Percentiles rank a stretch among this genome's conserved stretches.
Conservation (phyloP, 1,284 basidiomycete species). For the Cystobasidium pallidum region DNA sequence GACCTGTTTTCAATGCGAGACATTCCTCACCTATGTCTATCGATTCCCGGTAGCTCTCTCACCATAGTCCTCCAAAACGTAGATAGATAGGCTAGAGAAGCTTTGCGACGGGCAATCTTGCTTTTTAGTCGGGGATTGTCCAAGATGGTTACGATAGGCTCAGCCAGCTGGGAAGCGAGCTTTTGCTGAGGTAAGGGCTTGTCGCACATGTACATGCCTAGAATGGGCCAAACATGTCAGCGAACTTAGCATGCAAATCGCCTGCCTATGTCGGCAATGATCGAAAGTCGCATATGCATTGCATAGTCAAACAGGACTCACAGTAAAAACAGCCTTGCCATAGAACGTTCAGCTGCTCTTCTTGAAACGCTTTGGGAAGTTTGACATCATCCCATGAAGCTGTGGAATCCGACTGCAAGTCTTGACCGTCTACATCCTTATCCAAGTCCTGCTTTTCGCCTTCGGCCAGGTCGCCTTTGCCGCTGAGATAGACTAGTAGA, state of each 20-base stretch:
- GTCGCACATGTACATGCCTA: constrained; percentile 60
- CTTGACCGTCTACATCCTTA: constrained; percentile 13
- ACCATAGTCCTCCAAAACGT: constrained; percentile 90
- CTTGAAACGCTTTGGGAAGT: constrained; percentile 37
- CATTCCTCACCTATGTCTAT: constrained; percentile 71
- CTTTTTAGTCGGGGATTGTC: constrained; percentile 53
- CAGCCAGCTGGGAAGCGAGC: constrained; percentile 80
- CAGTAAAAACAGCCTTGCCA: constrained; percentile 45
- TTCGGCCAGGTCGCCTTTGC: constrained; percentile 18
- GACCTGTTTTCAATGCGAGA: neutral
- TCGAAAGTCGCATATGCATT: neutral
- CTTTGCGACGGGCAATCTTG: constrained; percentile 50
- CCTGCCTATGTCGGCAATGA: neutral
- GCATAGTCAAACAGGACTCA: neutral
- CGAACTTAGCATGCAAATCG: neutral
- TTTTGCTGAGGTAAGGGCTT: constrained; percentile 95
- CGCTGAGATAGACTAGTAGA: constrained; percentile 27
- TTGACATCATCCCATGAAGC: constrained; percentile 33
- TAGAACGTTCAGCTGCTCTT: constrained; percentile 35
- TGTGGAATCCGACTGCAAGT: neutral
- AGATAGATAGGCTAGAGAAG: constrained; percentile 74
- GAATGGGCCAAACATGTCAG: neutral
- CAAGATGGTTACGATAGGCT: constrained; percentile 73
- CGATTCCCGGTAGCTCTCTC: constrained; percentile 89
- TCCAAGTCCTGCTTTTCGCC: constrained; percentile 20